phyloP scores from a whole-genome alignment of 805 yeast genomes.

The Starmera amethionina region DNA sequence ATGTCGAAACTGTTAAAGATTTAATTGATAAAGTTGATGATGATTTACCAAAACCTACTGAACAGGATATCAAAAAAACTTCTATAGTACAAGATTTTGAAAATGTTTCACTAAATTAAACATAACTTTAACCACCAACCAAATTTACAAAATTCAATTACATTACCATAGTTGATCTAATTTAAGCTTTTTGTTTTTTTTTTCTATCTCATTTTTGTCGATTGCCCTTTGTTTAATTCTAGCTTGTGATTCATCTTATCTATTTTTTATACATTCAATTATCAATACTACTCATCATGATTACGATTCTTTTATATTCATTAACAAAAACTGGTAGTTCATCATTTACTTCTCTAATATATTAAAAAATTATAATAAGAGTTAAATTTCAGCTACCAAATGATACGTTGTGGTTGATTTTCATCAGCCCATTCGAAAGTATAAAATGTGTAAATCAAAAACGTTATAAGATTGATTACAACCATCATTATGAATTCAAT shows the following conservation, averaged over 20 bases:
- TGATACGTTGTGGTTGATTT: slow-evolving; percentile 60
- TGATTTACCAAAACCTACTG: slow-evolving; percentile 9
- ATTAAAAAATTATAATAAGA: no score
- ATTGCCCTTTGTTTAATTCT: not conserved
- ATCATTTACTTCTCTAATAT: not conserved
- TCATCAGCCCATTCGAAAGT: slow-evolving; percentile 66
- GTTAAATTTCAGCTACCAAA: slow-evolving; percentile 49
- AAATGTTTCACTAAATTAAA: not conserved
- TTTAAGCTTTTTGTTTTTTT: not conserved
- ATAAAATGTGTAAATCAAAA: slow-evolving; percentile 45
- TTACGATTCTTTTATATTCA: no score
- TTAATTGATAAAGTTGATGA: slow-evolving; percentile 3
- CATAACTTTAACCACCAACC: not conserved
- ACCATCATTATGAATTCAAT: slow-evolving; percentile 58
- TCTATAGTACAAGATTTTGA: not conserved
- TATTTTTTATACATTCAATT: no score
- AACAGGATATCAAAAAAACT: not conserved
- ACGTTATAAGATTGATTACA: slow-evolving; percentile 41
- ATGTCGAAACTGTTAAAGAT: not conserved
- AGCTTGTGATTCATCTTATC: no score
- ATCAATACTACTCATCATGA: no score
- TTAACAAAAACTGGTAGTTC: not conserved
- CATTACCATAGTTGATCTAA: not conserved
- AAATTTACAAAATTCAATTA: not conserved
- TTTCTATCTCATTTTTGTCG: not conserved